phyloP scores from a whole-genome alignment of 768 basidiomycete species.

The Hygrophoropsis aurantiaca region DNA sequence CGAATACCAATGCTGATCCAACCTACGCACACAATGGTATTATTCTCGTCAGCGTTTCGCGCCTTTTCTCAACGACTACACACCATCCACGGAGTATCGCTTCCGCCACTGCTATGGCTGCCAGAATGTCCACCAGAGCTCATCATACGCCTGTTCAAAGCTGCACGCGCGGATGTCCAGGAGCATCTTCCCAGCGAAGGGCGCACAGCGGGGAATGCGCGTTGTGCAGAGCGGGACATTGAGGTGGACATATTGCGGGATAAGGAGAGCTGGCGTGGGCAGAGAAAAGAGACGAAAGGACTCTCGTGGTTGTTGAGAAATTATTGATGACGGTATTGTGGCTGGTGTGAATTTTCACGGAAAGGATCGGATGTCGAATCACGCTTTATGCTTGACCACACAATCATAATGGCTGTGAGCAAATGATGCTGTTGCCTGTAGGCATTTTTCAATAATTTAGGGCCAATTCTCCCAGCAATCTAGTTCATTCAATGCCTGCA shows the following conservation, averaged over 20 bases:
- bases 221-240: slow-evolving; percentile 23
- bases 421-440: too few species aligned
- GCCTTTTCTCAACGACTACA: slow-evolving; percentile 4
- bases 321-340: slow-evolving; percentile 20
- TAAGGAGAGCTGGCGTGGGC: slow-evolving; percentile 5
- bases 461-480: too few species aligned
- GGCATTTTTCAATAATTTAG: too few species aligned
- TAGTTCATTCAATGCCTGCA: too few species aligned
- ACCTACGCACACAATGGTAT: slow-evolving; percentile 15
- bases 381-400: not conserved
- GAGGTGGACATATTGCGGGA: not conserved
- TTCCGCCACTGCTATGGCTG: slow-evolving; percentile 14
- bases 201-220: slow-evolving; percentile 18
- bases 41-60: not conserved
- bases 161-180: slow-evolving; percentile 12
- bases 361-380: slow-evolving; percentile 24
- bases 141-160: slow-evolving; percentile 22
- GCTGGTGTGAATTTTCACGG: slow-evolving; percentile 27
- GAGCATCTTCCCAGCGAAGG: slow-evolving; percentile 8
- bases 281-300: slow-evolving; percentile 2
- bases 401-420: too few species aligned
- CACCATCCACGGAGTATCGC: slow-evolving; percentile 30
- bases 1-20: slow-evolving; percentile 31
- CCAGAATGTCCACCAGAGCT: slow-evolving; percentile 22
- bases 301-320: not conserved